phyloP scores from a whole-genome alignment of 73 alveolate genomes.

The Symbiodinium pilosum region DNA sequence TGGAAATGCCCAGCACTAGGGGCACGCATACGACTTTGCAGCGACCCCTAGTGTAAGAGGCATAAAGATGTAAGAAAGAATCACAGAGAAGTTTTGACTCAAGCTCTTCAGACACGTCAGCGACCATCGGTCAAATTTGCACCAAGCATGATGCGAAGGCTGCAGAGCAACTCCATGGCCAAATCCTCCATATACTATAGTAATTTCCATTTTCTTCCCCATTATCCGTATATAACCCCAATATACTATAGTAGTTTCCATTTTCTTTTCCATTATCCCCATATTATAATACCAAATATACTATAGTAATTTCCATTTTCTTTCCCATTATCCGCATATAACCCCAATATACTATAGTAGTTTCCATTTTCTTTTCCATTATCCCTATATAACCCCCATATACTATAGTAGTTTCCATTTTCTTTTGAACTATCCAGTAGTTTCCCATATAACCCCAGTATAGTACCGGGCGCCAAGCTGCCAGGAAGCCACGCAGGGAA shows the following conservation, averaged over 20 bases:
- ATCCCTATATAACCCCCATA: neutral
- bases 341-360: neutral
- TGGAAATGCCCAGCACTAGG: too few species aligned
- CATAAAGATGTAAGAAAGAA: too few species aligned
- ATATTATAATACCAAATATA: too few species aligned
- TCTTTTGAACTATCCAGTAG: neutral
- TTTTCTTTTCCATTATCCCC: too few species aligned
- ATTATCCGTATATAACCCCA: too few species aligned
- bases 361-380: neutral
- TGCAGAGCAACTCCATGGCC: neutral
- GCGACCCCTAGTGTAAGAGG: too few species aligned
- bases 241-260: too few species aligned
- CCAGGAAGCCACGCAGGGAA: neutral
- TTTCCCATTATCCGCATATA: neutral
- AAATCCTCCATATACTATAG: neutral
- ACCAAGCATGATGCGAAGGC: neutral
- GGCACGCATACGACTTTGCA: too few species aligned
- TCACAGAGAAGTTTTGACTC: too few species aligned
- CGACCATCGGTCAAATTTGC: too few species aligned
- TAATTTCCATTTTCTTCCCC: neutral
- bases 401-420: neutral
- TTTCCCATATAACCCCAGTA: neutral
- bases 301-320: neutral
- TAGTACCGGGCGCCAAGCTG: neutral
- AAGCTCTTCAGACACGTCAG: too few species aligned